phyloP scores from a whole-genome alignment of 768 basidiomycete genomes.

The Hericium coralloides region DNA sequence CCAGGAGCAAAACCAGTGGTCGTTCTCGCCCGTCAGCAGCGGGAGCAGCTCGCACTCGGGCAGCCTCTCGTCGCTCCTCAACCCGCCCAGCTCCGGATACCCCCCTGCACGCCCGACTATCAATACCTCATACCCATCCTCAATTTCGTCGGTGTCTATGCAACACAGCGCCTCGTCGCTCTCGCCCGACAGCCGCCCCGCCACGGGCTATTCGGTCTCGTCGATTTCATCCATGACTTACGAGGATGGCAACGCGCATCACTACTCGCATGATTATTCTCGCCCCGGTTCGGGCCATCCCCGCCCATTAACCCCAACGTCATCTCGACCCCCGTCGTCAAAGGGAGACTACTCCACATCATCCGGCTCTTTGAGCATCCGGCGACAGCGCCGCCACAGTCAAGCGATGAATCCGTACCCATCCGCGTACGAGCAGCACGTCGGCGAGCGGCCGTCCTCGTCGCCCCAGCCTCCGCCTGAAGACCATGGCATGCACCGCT shows the following conservation, averaged over 20 bases:
- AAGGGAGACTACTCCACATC: conserved; percentile 38
- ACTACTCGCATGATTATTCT: conserved; percentile 42
- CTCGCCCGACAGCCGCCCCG: conserved; percentile 80
- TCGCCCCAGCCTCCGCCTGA: conserved; percentile 22
- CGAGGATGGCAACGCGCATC: conserved; percentile 37
- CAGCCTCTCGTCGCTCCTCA: conserved; percentile 70
- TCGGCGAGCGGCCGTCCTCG: conserved; percentile 14
- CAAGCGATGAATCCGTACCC: conserved; percentile 87
- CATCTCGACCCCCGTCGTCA: conserved; percentile 60
- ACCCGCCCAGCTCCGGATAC: conserved; percentile 44
- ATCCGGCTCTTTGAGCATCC: conserved; percentile 52
- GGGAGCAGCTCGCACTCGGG: conserved; percentile 57
- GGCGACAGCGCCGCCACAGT: conserved; percentile 69
- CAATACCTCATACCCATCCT: conserved; percentile 54
- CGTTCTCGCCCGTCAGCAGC: conserved; percentile 32
- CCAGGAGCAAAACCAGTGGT: conserved; percentile 50
- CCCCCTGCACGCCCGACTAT: conserved; percentile 53
- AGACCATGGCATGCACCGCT: conserved; percentile 55
- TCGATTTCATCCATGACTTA: conserved; percentile 60
- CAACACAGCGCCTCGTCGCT: conserved; percentile 61
- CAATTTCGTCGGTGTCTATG: conserved; percentile 29
- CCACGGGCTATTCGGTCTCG: conserved; percentile 79
- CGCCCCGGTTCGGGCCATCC: conserved; percentile 71
- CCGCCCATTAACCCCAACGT: conserved; percentile 51
- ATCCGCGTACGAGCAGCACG: conserved; percentile 56